These are phyloP conservation scores for Coemansia sp. DNA, from an alignment of 192 early-diverging fungal species.

Conservation along the genomic window DNA sequence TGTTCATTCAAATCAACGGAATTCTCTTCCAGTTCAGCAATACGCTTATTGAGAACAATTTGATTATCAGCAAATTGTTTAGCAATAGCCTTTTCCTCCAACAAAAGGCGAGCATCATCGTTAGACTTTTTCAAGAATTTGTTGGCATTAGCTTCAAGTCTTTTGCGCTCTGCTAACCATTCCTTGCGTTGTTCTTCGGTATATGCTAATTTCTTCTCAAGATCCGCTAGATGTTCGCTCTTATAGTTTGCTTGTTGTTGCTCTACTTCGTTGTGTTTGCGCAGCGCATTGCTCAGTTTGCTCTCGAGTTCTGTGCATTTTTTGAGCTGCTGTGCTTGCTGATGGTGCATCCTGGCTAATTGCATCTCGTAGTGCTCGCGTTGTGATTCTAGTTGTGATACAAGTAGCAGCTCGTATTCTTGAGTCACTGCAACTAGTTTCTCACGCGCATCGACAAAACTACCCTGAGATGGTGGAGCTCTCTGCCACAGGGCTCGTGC, in stretches of 20 bases:
- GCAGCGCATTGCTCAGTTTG: conserved; percentile 5
- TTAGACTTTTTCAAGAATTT: conserved; percentile 59
- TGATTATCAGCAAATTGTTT: conserved; percentile 66
- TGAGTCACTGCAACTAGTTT: conserved; percentile 74
- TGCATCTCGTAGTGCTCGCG: conserved; percentile 80
- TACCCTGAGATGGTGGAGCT: background rate
- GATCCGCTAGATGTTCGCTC: conserved; percentile 15
- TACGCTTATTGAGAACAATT: conserved; percentile 52
- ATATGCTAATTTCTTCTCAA: conserved; percentile 28
- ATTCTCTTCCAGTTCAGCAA: conserved; percentile 59
- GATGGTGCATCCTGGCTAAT: conserved; percentile 56
- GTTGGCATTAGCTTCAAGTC: conserved; percentile 57
- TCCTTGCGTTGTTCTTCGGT: conserved; percentile 56
- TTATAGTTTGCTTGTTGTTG: conserved; percentile 1
- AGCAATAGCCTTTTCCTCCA: conserved; percentile 42
- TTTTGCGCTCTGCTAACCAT: conserved; percentile 35
- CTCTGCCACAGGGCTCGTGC: background rate
- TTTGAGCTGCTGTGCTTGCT: conserved; percentile 61
- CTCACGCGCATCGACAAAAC: conserved; percentile 54
- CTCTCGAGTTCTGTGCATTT: conserved; percentile 35
- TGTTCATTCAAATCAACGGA: conserved; percentile 79
- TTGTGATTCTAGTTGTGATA: conserved; percentile 85
- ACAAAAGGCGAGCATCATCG: conserved; percentile 73
- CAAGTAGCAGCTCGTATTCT: conserved; percentile 82
- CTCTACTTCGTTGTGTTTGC: conserved; percentile 12